Evolutionary conservation across 371 early-diverging fungal species (phyloP).

Genomic region (Rhizopus arrhizus): DNA sequence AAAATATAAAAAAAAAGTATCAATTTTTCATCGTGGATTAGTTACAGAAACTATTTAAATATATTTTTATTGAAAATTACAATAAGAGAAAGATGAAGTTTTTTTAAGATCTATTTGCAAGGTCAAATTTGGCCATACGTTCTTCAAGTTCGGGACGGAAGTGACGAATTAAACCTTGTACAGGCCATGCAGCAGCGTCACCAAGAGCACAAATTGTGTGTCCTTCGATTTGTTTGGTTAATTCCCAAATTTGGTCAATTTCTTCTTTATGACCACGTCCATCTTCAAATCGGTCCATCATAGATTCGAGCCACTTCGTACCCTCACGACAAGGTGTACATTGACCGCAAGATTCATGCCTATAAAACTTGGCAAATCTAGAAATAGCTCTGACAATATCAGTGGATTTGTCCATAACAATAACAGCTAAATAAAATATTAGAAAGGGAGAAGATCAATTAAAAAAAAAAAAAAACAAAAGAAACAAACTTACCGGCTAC

Average conservation of each 20-base stretch:
- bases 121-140: conserved; percentile 67
- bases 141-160: conserved; percentile 92
- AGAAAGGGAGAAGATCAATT: too few relatives aligned
- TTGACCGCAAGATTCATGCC: conserved; percentile 97
- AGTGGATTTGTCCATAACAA: conserved; percentile 97
- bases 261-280: conserved; percentile 85
- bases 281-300: conserved; percentile 92
- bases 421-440: conserved; percentile 64
- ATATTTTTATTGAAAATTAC: neutral
- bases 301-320: conserved; percentile 90
- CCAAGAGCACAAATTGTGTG: conserved; percentile 98
- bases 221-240: conserved; percentile 95
- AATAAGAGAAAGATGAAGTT: neutral
- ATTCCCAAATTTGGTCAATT: conserved; percentile 85
- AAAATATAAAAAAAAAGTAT: too few relatives aligned
- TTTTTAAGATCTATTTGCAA: neutral
- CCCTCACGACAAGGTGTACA: conserved; percentile 99
- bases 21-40: too few relatives aligned
- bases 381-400: conserved; percentile 90
- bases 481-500: conserved; percentile 31
- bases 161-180: conserved; percentile 90
- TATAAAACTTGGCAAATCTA: conserved; percentile 89
- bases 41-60: too few relatives aligned
- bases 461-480: neutral
- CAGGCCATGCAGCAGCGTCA: conserved; percentile 98